A percentile compares a stretch with the other conserved stretches of the same genome.
Evolutionary conservation across 139 green algal species (phyloP).

Genomic region (Haematococcus sp.): DNA sequence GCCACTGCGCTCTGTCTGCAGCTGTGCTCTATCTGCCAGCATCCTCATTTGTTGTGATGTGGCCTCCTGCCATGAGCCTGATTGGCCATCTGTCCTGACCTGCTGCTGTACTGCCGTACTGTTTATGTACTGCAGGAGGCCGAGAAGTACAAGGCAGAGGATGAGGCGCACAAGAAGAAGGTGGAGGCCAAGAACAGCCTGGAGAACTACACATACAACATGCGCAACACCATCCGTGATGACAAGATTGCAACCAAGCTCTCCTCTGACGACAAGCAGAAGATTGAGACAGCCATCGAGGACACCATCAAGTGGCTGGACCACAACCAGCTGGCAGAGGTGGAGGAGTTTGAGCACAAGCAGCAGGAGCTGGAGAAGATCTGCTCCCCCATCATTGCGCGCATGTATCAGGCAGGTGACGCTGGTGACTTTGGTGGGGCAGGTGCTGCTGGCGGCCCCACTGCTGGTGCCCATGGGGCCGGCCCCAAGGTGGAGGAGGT

Average conservation of each 20-base stretch:
- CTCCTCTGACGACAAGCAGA: conserved; percentile 81
- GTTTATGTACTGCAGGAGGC: too few relatives aligned
- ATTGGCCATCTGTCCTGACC: too few relatives aligned
- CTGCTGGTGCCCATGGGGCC: conserved; percentile 5
- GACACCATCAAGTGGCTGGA: conserved; percentile 91
- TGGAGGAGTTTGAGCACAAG: conserved; percentile 97
- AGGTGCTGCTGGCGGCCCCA: conserved; percentile 37
- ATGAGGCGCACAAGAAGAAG: conserved; percentile 87
- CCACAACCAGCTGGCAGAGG: conserved; percentile 91
- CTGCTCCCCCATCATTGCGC: conserved; percentile 90
- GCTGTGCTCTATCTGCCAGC: too few relatives aligned
- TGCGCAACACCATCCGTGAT: conserved; percentile 94
- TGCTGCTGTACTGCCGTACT: too few relatives aligned
- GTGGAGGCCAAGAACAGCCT: conserved; percentile 93
- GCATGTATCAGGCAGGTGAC: conserved; percentile 64
- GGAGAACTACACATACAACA: conserved; percentile 93
- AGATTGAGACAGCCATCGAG: conserved; percentile 83
- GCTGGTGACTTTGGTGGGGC: conserved; percentile 13
- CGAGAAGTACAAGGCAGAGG: conserved; percentile 98
- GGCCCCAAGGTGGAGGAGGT: conserved; percentile 88
- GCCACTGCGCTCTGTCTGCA: too few relatives aligned
- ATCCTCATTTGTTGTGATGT: too few relatives aligned
- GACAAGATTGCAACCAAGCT: conserved; percentile 84
- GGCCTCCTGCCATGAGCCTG: not conserved
- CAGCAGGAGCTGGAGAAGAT: conserved; percentile 94